Evolutionary conservation across 176 grass and related monocot genomes (phyloP), one percentile per base, ranked within the genome.

Genomic region (Triticum urartu): DNA sequence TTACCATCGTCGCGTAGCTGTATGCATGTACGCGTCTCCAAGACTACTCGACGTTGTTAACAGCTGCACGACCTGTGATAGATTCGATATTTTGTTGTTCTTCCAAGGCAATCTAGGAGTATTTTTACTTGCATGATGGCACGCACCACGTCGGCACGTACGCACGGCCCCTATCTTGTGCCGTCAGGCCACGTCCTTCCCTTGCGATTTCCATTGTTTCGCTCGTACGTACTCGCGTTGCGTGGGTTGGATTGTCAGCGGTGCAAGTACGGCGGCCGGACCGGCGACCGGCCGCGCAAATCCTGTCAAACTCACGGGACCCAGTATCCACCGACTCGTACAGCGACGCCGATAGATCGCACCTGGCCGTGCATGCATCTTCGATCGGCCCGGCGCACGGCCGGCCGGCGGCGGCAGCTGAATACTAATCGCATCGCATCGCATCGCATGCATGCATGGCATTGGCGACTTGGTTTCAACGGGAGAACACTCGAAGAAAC

Each of bases 401-500:
- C 6, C 65, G 73, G 48, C 28, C 15, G 64, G 28, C 14, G 25
- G 36, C 14, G 25, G 36, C 62, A 0, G 78, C 9, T 10, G 39
- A 71, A 83, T 68, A 61, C 7, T 74, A 66, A 21, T 68, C 20
- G 35, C 60, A 11, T 20, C 52, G 35, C 60, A 11, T 20, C 52
- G 52, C 50, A 54, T 18, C 42, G 14, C 15, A 48, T 18, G 50
- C 52, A 56, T 54, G 50, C 18, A 32, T 12, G 61, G 61, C 9
- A 24, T 12, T 12, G 18, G 8, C 56, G 68, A 2, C 61, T 10
- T 3, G 4, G 13, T 70, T 84, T 86, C 64, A 72, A 64, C 80
- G 21, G 79, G 74, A 79, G 58, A 90, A 43, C 66, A 79, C 80
- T 79, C 21, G 65, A 87, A 47, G 85, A 18, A 90, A 87, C 80